Base-by-base conservation (phyloP, 2,329 filamentous ascomycete genomes). In the Talaromyces piceae region DNA sequence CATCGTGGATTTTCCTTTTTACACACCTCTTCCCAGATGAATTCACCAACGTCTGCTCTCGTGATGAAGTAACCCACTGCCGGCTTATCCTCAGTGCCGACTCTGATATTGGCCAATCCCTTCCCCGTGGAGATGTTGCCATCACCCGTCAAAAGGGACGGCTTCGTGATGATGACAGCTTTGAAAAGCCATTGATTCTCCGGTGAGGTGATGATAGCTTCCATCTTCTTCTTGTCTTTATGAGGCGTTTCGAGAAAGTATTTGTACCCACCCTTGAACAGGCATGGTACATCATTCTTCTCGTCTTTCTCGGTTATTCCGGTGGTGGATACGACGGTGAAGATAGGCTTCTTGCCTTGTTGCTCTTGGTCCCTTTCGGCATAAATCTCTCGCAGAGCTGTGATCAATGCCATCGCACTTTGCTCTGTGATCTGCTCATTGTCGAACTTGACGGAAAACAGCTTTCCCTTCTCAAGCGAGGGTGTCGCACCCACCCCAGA, bases 401-500 rank as follows among this genome's bases (percentile, higher is more conserved):
- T 45, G 1, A 69, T 47, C 2, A 71, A 53, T 7, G 61, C 60
- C 6, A 54, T 53, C 2, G 66, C 58, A 1, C 60, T 63, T 6
- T 65, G 61, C 43, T 63, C 59, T 51, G 68, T 71, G 53, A 68
- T 59, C 3, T 60, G 56, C 4, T 63, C 63, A 51, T 70, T 64
- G 18, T 69, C 66, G 25, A 70, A 57, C 3, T 51, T 60, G 25
- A 63, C 53, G 18, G 60, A 55, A 2, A 63, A 56, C 44, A 65
- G 52, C 11, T 31, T 54, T 8, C 45, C 49, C 31, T 59, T 61
- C 3, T 52, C 53, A 9, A 68, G 57, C 37, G 49, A 45, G 0
- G 65, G 64, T 13, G 60, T 57, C 22, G 61, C 63, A 51, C 77
- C 77, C 28, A 81, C 68, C 13, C 77, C 77, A 26, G 66, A 70